A percentile compares a stretch with the other conserved stretches of the same genome.
Conservation (phyloP, 2,329 filamentous ascomycete species). For the Alternaria metachromatica region DNA sequence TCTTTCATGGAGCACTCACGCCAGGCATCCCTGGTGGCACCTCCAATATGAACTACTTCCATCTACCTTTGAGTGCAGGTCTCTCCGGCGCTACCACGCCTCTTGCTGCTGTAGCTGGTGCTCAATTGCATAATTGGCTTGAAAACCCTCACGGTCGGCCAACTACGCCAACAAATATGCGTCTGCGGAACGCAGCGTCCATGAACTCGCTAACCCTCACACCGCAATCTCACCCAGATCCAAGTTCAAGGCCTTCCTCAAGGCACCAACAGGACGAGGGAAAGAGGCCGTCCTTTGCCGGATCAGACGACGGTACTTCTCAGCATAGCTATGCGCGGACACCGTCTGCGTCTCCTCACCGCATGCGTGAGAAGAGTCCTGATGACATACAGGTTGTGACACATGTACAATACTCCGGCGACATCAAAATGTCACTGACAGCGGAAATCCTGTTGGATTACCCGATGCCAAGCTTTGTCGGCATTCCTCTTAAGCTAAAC, state of each 20-base stretch:
- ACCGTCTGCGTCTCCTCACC: constrained; percentile 52
- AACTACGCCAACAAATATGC: constrained; percentile 44
- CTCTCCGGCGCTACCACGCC: constrained; percentile 80
- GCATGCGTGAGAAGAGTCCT: constrained; percentile 73
- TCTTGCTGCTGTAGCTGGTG: constrained; percentile 78
- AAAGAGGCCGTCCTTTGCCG: constrained; percentile 36
- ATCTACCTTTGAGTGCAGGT: constrained; percentile 74
- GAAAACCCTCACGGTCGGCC: constrained; percentile 43
- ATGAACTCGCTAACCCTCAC: constrained; percentile 55
- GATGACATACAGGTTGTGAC: constrained; percentile 95
- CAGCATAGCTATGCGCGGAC: constrained; percentile 39
- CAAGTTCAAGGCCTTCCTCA: constrained; percentile 54
- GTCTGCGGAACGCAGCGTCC: constrained; percentile 49
- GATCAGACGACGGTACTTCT: constrained; percentile 33
- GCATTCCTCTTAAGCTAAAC: constrained; percentile 90
- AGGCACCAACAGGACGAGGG: constrained; percentile 47
- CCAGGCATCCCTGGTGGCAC: constrained; percentile 71
- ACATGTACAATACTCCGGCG: constrained; percentile 85
- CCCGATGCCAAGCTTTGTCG: constrained; percentile 97
- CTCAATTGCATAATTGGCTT: constrained; percentile 64
- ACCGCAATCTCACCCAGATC: constrained; percentile 54
- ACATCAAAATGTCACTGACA: constrained; percentile 86
- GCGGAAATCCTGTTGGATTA: constrained; percentile 97
- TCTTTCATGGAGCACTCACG: constrained; percentile 58
- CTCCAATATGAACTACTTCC: constrained; percentile 82